Conservation (phyloP, 768 basidiomycete species). For the Mycena pura region DNA sequence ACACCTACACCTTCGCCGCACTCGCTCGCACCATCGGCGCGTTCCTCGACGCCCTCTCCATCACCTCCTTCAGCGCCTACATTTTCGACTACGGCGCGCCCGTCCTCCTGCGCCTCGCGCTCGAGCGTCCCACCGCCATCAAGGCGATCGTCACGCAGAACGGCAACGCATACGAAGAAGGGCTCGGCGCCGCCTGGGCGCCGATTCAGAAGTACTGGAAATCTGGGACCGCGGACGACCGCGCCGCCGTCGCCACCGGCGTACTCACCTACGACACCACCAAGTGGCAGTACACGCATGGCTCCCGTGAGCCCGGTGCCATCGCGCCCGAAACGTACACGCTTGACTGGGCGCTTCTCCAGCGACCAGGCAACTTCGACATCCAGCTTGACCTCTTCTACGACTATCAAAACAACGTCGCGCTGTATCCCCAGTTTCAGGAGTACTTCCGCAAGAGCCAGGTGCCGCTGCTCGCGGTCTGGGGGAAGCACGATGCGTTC, state of each 20-base stretch:
- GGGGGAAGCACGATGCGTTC: constrained; percentile 54
- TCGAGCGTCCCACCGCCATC: constrained; percentile 48
- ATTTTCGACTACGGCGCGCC: constrained; percentile 59
- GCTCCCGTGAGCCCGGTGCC: constrained; percentile 41
- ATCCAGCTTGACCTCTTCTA: constrained; percentile 51
- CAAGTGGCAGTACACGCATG: constrained; percentile 47
- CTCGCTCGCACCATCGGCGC: constrained; percentile 46
- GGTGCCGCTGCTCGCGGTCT: constrained; percentile 51
- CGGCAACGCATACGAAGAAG: constrained; percentile 56
- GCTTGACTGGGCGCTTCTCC: constrained; percentile 50
- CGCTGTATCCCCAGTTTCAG: constrained; percentile 52
- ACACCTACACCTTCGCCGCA: constrained; percentile 49
- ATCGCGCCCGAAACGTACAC: constrained; percentile 46
- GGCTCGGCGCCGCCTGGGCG: constrained; percentile 50
- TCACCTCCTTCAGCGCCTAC: constrained; percentile 51
- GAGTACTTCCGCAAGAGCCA: constrained; percentile 46
- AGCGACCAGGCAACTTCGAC: constrained; percentile 46
- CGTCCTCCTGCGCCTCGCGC: constrained; percentile 44
- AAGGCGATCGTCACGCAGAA: constrained; percentile 55
- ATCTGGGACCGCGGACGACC: constrained; percentile 33
- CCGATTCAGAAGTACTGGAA: constrained; percentile 41
- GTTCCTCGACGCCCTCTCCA: constrained; percentile 47
- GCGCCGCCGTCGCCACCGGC: constrained; percentile 29
- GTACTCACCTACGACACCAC: constrained; percentile 39
- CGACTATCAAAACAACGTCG: constrained; percentile 48